Evolutionary conservation across 768 basidiomycete genomes (phyloP), one percentile per base, ranked within the genome.

Genomic region (Postia placenta): DNA sequence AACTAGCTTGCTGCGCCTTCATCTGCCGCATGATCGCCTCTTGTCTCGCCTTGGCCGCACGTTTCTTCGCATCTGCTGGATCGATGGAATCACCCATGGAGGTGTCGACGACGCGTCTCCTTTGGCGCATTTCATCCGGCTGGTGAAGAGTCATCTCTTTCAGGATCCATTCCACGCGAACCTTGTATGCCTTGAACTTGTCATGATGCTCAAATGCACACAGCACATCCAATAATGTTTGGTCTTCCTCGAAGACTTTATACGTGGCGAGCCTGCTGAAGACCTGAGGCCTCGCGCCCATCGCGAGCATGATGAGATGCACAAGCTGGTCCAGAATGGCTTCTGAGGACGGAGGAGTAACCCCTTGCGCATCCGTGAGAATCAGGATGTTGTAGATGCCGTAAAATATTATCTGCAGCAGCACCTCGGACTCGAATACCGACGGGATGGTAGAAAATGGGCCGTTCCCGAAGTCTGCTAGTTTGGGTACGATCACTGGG

Each of bases 21-120:
- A 98, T 97, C 68, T 96, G 85, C 60, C 83, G 80, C 92, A 99
- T 90, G 59, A 99, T 90, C 0, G 88, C 86, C 52, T 87, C 89
- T 64, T 96, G 87, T n/a, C 94, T 74, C 11, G 82, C 87, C 64
- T 92, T 92, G 6, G 90, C 92, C 4, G 92, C 90, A 24, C 74
- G 74, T 62, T 90, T 91, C 72, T 85, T 88, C 37, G 80, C 77
- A 49, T 84, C 83, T 50, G 81, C 85, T 2, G 79, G 67, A 51
- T 84, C 78, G 20, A 72, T 60, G 0, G 68, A 64, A 12, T 64
- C 57, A 4, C 63, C 63, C 4, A 64, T 57, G 5, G 64, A 59
- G 11, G 62, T 58, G 24, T 75, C 69, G 2, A 69, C 60, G 5
- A 75, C 63, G 30, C 69, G 71, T 12, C 82, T 75, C 6, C 75